Base-by-base conservation (phyloP, 176 grass and related monocot genomes). In the Oryza glaberrima region DNA sequence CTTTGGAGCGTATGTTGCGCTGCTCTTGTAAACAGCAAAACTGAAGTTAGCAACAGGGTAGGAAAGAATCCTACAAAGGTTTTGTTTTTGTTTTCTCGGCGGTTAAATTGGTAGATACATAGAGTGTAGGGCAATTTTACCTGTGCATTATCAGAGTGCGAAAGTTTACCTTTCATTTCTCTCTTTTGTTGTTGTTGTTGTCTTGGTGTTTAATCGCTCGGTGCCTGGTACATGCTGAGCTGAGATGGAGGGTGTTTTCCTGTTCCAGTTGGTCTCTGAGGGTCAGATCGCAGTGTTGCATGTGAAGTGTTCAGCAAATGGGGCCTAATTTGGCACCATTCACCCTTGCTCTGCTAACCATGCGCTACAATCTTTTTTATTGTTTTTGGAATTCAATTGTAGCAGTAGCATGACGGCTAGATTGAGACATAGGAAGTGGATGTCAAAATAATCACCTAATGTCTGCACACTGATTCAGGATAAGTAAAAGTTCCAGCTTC, bases 1-100 rank as follows among this genome's bases (percentile, higher is more conserved):
- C 63, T 75, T 75, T 76, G 38, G 49, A 81, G 10, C n/a, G 76
- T 69, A 6, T 9, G 74, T 84, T 84, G 67, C 14, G 5, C 38
- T 76, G 17, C 71, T 38, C 26, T 43, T 80, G 69, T 73, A 69
- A 60, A 75, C 69, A 80, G 41, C 30, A 41, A 41, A 38, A 63
- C 20, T 23, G n/a, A 63, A 82, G 35, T 16, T 71, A 32, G 65
- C 23, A 77, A 20, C 15, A 77, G 38, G 47, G 38, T 48, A 61
- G 77, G 12, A 16, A 69, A 38, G 61, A 17, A 47, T 69, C 38
- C 22, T n/a, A 72, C 74, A 38, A 38, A 60, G 20, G 12, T 60
- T 25, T 61, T 64, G 11, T 76, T 28, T 84, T 54, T 1, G 43
- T 85, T 79, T 40, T 19, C 2, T 63, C 15, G 13, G 52, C 35